These are phyloP conservation scores for Eragrostis tef DNA, from an alignment of 202 grass and related monocot genomes.

Conservation along the genomic window DNA sequence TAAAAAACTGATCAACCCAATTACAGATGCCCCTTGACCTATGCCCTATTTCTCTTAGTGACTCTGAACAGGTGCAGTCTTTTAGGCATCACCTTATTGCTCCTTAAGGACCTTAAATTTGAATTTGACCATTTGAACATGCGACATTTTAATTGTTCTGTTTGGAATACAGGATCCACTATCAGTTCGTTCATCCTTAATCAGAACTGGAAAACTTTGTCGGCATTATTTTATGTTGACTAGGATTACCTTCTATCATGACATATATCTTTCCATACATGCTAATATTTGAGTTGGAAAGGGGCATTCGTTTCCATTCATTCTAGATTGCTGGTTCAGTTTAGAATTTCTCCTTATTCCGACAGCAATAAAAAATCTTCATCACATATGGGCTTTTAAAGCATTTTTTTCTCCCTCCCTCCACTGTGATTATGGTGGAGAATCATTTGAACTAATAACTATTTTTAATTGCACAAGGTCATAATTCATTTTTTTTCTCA, in stretches of 20 bases:
- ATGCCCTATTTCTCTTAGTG: background rate
- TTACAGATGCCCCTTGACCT: slow-evolving; percentile 3
- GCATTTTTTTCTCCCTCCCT: background rate
- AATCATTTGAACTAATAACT: background rate
- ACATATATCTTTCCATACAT: background rate
- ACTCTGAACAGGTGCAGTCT: slow-evolving; percentile 1
- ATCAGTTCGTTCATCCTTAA: slow-evolving; percentile 8
- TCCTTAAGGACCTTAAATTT: slow-evolving; percentile 4
- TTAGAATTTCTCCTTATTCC: background rate
- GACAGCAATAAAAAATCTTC: too few species aligned
- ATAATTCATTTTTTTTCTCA: background rate
- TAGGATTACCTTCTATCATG: background rate
- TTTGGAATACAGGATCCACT: background rate
- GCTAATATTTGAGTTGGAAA: slow-evolving; percentile 2
- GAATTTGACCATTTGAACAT: background rate
- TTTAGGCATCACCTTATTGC: slow-evolving; percentile 5
- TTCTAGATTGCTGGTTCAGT: slow-evolving; percentile 10
- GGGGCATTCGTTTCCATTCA: slow-evolving; percentile 6
- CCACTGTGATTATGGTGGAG: background rate
- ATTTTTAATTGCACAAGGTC: background rate
- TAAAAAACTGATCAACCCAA: background rate
- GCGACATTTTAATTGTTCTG: background rate
- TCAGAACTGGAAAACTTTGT: background rate
- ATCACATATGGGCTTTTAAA: too few species aligned
- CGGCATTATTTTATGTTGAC: slow-evolving; percentile 8